Evolutionary conservation across 768 basidiomycete genomes (phyloP).

Genomic region (Lactarius evosmus): DNA sequence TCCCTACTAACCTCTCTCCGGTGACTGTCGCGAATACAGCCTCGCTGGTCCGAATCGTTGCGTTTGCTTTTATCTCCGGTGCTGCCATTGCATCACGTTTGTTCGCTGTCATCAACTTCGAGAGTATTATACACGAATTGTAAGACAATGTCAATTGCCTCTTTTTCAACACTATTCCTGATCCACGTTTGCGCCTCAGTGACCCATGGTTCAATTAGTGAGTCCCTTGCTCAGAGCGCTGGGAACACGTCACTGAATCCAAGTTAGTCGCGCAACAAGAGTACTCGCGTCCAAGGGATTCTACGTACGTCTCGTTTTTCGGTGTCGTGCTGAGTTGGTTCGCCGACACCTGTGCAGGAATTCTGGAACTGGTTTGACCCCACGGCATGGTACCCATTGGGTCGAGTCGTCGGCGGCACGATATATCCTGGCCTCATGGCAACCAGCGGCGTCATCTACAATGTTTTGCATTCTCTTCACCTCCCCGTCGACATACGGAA

Average conservation of each 20-base stretch:
- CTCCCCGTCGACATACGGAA: conserved; percentile 97
- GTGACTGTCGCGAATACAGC: conserved; percentile 81
- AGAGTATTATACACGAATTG: conserved; percentile 99
- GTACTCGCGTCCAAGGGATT: conserved; percentile 92
- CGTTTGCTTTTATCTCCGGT: conserved; percentile 85
- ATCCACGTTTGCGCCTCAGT: conserved; percentile 39
- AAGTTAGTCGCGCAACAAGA: conserved; percentile 82
- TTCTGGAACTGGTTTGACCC: conserved; percentile 99
- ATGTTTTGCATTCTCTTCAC: conserved; percentile 78
- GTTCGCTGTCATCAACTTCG: conserved; percentile 97
- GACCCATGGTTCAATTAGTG: conserved; percentile 99
- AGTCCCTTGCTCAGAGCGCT: conserved; percentile 36
- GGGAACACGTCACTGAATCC: not conserved
- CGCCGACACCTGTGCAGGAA: conserved; percentile 48
- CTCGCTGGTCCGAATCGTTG: conserved; percentile 85
- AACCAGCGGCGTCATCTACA: conserved; percentile 96
- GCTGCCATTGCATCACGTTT: conserved; percentile 94
- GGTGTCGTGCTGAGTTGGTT: not conserved
- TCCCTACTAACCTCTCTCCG: conserved; percentile 67
- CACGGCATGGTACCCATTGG: conserved; percentile 98
- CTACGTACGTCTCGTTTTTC: conserved; percentile 62
- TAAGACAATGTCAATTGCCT: conserved; percentile 48
- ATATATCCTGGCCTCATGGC: conserved; percentile 99
- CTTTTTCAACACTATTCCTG: not conserved
- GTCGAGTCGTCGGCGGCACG: conserved; percentile 96